These are phyloP conservation scores for Fomitopsis schrenkii DNA, from an alignment of 1,284 basidiomycete genomes.

Conservation along the genomic window DNA sequence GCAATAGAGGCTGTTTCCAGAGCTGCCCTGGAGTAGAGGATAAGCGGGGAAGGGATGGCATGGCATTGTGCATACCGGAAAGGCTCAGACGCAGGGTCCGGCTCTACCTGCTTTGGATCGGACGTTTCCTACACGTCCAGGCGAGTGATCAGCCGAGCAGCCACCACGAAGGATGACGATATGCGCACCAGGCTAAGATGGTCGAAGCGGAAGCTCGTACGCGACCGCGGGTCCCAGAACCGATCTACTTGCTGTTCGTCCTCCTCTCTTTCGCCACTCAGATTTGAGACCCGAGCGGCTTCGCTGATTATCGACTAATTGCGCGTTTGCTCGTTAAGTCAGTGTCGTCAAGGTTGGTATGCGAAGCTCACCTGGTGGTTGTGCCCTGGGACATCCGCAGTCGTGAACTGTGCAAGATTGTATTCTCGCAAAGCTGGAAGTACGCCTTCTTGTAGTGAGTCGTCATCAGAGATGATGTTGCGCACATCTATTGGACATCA, in stretches of 20 bases:
- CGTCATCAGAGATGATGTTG: conserved; percentile 83
- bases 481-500: conserved; percentile 67
- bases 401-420: conserved; percentile 82
- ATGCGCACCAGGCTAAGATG: conserved; percentile 65
- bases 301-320: conserved; percentile 73
- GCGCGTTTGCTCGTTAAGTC: neutral
- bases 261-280: conserved; percentile 16
- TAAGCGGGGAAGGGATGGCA: conserved; percentile 1
- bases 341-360: neutral
- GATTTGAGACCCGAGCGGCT: conserved; percentile 43
- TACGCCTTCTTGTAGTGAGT: conserved; percentile 72
- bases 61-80: conserved; percentile 54
- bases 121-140: conserved; percentile 60
- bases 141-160: neutral
- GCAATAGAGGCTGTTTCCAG: conserved; percentile 64
- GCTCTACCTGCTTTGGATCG: conserved; percentile 60
- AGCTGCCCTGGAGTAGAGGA: conserved; percentile 43
- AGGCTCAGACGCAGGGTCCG: conserved; percentile 63
- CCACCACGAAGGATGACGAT: neutral
- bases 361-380: conserved; percentile 57
- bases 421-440: conserved; percentile 77
- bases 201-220: conserved; percentile 78
- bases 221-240: conserved; percentile 78
- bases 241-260: conserved; percentile 51
- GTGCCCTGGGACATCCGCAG: conserved; percentile 74